Evolutionary conservation across 2,329 filamentous ascomycete genomes (phyloP), one percentile per base, ranked within the genome.

Genomic region (Scleromitrula shiraiana): DNA sequence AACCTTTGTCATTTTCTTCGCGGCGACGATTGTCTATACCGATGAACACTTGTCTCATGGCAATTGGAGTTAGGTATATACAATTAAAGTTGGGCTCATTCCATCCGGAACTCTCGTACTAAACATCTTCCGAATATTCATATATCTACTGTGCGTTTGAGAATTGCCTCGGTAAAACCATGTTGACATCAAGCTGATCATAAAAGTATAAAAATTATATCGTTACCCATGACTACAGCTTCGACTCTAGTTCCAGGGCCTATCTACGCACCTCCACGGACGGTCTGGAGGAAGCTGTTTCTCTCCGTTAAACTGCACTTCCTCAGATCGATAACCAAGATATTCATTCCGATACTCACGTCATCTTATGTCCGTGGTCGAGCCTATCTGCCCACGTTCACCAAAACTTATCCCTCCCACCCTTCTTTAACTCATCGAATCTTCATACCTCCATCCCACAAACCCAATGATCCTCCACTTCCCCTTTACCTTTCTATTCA

Each of bases 401-500:
- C 32, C 9, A 49, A 49, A 44, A 45, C n/a, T 23, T 47, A 50
- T 3, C 35, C 42, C 23, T 33, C 20, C 7, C 48, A 50, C 30
- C 36, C 48, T n/a, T 23, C 29, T 2, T 43, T 46, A 9, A 47
- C 29, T 9, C 46, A 49, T 15, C 20, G 49, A 22, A 44, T 50
- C 12, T 50, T 36, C n/a, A 24, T 50, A 6, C 43, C 49, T 10
- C 5, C 29, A 4, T 41, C 49, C 7, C 38, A 47, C 14, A 37
- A 41, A 23, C 29, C 48, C 12, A 40, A 20, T 14, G 42, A 38
- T 20, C 17, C 36, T 14, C 24, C 42, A n/a, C 37, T 42, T 7
- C 43, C 49, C 12, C 29, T 46, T 19, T 64, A 75, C 40, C 62
- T 77, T 38, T 67, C 70, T 41, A 67, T 76, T 53, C 75, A 78